These are phyloP conservation scores for Beauveria australis DNA, from an alignment of 2,329 filamentous ascomycete genomes.

Conservation along the genomic window DNA sequence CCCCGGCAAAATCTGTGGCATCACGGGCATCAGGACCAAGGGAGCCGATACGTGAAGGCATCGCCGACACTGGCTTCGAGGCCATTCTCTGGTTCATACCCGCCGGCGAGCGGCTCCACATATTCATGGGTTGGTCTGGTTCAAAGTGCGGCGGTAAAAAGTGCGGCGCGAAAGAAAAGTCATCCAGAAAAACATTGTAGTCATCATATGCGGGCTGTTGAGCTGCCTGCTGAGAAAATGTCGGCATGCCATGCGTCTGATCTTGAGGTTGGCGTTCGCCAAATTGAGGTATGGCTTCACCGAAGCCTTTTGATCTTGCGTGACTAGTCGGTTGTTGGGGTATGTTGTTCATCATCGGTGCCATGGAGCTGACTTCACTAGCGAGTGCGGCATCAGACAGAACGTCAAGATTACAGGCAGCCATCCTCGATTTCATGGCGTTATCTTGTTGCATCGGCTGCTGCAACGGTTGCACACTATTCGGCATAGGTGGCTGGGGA, in stretches of 20 bases:
- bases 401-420: slow-evolving; percentile 49
- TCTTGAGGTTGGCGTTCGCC: slow-evolving; percentile 41
- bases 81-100: slow-evolving; percentile 30
- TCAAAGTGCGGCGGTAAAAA: slow-evolving; percentile 49
- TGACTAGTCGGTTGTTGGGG: slow-evolving; percentile 31
- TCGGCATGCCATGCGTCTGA: slow-evolving; percentile 31
- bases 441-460: slow-evolving; percentile 33
- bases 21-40: slow-evolving; percentile 46
- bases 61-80: slow-evolving; percentile 43
- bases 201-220: slow-evolving; percentile 39
- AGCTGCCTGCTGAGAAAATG: slow-evolving; percentile 23
- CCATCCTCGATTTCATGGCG: slow-evolving; percentile 36
- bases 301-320: slow-evolving; percentile 40
- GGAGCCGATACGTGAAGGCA: slow-evolving; percentile 47
- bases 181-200: slow-evolving; percentile 52
- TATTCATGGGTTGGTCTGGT: slow-evolving; percentile 41
- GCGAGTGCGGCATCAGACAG: slow-evolving; percentile 52
- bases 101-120: slow-evolving; percentile 40
- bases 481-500: slow-evolving; percentile 13
- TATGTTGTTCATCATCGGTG: slow-evolving; percentile 40
- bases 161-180: slow-evolving; percentile 45
- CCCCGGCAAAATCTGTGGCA: slow-evolving; percentile 22
- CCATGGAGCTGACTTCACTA: slow-evolving; percentile 46
- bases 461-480: slow-evolving; percentile 25
- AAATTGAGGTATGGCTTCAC: slow-evolving; percentile 38